Percentiles rank a stretch among this genome's conserved stretches.
These are phyloP conservation scores for Ceratocystis alfenasii DNA, from an alignment of 2,329 filamentous ascomycete species.

Conservation along the genomic window DNA sequence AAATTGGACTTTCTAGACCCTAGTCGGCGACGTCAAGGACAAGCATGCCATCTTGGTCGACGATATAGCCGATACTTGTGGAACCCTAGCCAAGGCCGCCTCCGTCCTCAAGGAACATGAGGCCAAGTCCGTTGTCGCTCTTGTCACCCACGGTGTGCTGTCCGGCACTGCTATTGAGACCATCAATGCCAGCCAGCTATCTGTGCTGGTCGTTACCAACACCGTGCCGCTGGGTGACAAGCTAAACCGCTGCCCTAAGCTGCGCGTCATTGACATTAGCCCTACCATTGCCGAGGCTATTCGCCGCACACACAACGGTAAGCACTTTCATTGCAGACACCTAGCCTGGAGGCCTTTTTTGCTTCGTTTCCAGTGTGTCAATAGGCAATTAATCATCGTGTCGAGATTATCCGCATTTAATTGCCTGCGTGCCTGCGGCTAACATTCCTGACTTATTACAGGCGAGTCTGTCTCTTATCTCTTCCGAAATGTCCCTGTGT, in stretches of 20 bases:
- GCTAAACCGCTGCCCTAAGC: conserved; percentile 61
- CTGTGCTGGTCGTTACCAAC: conserved; percentile 78
- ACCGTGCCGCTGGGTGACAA: conserved; percentile 53
- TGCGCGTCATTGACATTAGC: conserved; percentile 86
- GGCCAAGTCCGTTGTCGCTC: conserved; percentile 78
- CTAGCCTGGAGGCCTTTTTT: neutral
- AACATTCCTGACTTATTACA: neutral
- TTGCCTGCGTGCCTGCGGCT: neutral
- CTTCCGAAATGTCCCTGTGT: conserved; percentile 53
- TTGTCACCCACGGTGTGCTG: conserved; percentile 88
- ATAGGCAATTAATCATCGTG: too few relatives aligned
- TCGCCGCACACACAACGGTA: conserved; percentile 55
- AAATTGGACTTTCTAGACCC: conserved; percentile 26
- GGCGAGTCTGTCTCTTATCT: conserved; percentile 51
- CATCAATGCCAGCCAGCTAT: conserved; percentile 65
- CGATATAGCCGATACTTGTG: conserved; percentile 95
- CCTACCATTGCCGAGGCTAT: conserved; percentile 66
- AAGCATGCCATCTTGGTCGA: conserved; percentile 94
- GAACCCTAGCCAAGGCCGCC: conserved; percentile 60
- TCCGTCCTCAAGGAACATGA: conserved; percentile 78
- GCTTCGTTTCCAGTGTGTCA: too few relatives aligned
- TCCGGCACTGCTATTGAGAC: conserved; percentile 80
- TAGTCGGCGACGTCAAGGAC: conserved; percentile 86
- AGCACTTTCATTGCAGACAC: conserved; percentile 24
- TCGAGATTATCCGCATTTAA: neutral